Evolutionary conservation across 495 filamentous ascomycete species (phyloP).

Genomic region (Tuber brumale): DNA sequence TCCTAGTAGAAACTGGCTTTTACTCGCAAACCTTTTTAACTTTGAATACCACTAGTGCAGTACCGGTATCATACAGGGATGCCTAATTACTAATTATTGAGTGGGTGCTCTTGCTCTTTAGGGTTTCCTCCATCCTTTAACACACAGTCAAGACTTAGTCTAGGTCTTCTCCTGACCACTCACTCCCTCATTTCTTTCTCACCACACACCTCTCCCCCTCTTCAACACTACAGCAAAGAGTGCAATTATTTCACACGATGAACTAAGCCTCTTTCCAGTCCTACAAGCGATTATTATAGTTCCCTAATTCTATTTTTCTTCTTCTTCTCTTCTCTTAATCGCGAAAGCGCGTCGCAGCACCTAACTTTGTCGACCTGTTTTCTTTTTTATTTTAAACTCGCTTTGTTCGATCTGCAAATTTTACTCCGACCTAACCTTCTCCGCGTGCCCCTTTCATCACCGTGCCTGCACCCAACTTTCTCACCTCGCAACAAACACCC

Average conservation of each 20-base stretch:
- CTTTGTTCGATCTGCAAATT: not conserved
- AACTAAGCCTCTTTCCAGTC: not conserved
- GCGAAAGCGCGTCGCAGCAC: not conserved
- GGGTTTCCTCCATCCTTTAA: not conserved
- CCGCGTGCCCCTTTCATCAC: slow-evolving; percentile 3
- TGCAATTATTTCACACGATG: not conserved
- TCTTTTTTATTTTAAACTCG: not conserved
- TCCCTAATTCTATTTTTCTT: not conserved
- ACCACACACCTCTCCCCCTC: not conserved
- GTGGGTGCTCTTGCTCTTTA: not conserved
- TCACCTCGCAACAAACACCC: not conserved
- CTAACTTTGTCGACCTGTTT: not conserved
- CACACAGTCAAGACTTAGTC: not conserved
- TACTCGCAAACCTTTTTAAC: no score
- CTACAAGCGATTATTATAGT: not conserved
- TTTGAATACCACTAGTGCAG: no score
- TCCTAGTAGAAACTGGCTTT: no score
- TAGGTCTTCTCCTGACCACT: not conserved
- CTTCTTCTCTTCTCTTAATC: not conserved
- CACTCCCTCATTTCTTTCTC: not conserved
- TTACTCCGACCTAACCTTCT: not conserved
- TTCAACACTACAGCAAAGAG: not conserved
- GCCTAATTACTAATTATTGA: not conserved
- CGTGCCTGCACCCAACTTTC: not conserved
- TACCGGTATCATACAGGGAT: not conserved